Base-by-base conservation (phyloP, 106 monocot genomes). In the Chionographis japonica region DNA sequence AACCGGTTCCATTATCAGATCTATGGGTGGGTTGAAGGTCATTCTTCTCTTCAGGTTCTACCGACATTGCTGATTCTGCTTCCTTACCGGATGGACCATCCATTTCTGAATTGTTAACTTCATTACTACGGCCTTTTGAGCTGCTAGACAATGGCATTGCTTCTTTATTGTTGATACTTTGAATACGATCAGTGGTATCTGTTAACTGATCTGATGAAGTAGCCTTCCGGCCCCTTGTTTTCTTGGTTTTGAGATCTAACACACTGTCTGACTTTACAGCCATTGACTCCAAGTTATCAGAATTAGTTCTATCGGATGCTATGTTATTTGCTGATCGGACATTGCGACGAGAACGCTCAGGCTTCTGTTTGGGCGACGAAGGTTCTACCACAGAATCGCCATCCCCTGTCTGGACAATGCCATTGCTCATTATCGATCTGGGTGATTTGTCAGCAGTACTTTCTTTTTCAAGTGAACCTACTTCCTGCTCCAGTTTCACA, bases 101-200 rank as follows among this genome's bases (percentile, higher is more conserved):
- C 51, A 50, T 27, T 20, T 37, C 4, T 43, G 61, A 68, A 52
- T 14, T 20, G 36, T 51, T 43, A n/a, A 14, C 41, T 62, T 70
- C 50, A 58, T 61, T 70, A 40, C 20, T 38, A 18, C 19, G 61
- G 53, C 46, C 43, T 61, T 52, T 54, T 27, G 8, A 58, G 54
- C 19, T 55, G 27, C 54, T 50, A 37, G 69, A 43, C 10, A 55
- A 11, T 40, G 60, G 12, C 3, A 13, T 15, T 16, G 75, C 50
- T 71, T 74, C 80, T 51, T 71, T 75, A 52, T 83, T 70, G 59
- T 52, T 79, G n/a, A 56, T 68, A 13, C 50, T 51, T 55, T 11
- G 54, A 75, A 62, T 67, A 72, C 15, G 54, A 50, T 70, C 65
- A 61, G 40, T 54, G 1, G 2, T 52, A 36, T 70, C 67, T 37